Evolutionary conservation across 2,329 filamentous ascomycete genomes (phyloP).

Genomic region (Purpureocillium takamizusanense): DNA sequence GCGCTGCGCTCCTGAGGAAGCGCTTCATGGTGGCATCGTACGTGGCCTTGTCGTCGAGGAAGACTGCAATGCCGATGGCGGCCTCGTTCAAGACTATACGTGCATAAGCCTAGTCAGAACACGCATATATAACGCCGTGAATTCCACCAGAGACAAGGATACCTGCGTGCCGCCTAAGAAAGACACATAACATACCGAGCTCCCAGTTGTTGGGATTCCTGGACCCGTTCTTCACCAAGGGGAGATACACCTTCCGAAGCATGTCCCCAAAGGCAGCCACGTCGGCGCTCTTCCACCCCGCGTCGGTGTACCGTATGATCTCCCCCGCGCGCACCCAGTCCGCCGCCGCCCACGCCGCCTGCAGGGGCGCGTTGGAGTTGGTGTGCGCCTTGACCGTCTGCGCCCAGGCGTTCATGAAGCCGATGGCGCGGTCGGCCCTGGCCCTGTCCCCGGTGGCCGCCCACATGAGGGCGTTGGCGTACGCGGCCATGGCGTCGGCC

Average conservation of each 20-base stretch:
- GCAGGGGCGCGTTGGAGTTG: conserved; percentile 15
- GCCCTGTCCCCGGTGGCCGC: conserved; percentile 6
- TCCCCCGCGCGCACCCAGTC: conserved; percentile 15
- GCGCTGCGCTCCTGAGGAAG: too few species aligned
- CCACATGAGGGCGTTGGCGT: conserved; percentile 16
- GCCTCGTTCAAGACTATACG: too few species aligned
- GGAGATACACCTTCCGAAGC: conserved; percentile 14
- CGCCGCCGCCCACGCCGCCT: conserved; percentile 15
- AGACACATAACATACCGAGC: conserved; percentile 11
- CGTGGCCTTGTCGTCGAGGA: too few species aligned
- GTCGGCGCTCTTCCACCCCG: conserved; percentile 11
- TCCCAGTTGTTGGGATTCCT: conserved; percentile 14
- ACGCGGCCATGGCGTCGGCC: conserved; percentile 15
- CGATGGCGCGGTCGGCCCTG: conserved; percentile 14
- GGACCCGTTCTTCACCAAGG: conserved; percentile 9
- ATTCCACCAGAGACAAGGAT: too few species aligned
- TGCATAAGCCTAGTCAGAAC: too few species aligned
- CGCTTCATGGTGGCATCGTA: too few species aligned
- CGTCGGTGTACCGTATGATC: conserved; percentile 15
- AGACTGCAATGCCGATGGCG: too few species aligned
- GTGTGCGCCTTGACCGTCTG: conserved; percentile 12
- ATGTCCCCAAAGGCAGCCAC: conserved; percentile 12
- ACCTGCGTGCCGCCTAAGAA: too few species aligned
- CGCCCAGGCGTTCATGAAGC: conserved; percentile 16
- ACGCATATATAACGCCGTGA: too few species aligned